Conservation (phyloP, 768 basidiomycete genomes). For the Auricularia sp. region DNA sequence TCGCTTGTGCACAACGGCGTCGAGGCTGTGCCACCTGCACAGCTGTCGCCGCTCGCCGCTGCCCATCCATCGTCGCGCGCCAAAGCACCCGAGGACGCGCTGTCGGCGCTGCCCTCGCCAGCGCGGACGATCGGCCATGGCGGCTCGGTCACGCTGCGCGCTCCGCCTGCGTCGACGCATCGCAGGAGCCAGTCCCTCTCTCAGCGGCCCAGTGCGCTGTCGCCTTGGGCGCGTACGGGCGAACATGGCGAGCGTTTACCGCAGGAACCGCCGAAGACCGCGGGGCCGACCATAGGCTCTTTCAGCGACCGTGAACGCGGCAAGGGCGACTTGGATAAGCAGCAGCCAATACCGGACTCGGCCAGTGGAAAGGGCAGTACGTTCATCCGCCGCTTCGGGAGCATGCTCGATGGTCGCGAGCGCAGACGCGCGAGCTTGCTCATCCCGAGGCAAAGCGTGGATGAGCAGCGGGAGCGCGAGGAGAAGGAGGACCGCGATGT, state of each 20-base stretch:
- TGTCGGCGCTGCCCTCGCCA: constrained; percentile 20
- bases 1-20: neutral
- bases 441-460: constrained; percentile 7
- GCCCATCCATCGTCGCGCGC: constrained; percentile 75
- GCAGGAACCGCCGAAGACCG: constrained; percentile 42
- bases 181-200: constrained; percentile 76
- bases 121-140: constrained; percentile 14
- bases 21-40: neutral
- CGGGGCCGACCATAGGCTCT: constrained; percentile 50
- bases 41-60: constrained; percentile 63
- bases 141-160: constrained; percentile 22
- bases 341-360: too few relatives aligned
- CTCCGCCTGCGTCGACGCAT: constrained; percentile 71
- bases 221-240: constrained; percentile 37
- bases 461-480: neutral
- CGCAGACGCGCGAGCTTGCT: neutral
- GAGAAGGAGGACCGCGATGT: neutral
- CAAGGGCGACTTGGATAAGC: neutral
- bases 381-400: constrained; percentile 1
- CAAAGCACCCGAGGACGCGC: constrained; percentile 66
- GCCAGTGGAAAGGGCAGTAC: neutral
- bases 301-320: constrained; percentile 29
- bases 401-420: constrained; percentile 4
- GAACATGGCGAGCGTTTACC: constrained; percentile 31
- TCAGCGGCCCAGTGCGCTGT: constrained; percentile 47